phyloP scores from a whole-genome alignment of 164 flowering plant genomes.

The Akebia trifoliata region DNA sequence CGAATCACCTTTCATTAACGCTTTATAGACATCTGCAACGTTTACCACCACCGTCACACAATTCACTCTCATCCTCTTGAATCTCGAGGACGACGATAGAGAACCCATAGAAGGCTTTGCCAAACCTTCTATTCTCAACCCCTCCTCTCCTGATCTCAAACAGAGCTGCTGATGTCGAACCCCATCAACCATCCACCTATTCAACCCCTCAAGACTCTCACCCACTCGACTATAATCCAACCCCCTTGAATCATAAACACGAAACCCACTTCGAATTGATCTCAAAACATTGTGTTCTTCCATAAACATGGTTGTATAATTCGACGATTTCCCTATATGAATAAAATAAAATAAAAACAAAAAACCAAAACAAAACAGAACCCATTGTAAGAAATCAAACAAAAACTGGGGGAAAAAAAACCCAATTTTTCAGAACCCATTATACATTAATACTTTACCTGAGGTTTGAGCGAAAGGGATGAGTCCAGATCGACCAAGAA shows the following conservation, averaged over 20 bases:
- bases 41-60: constrained; percentile 58
- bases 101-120: constrained; percentile 3
- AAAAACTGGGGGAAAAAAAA: not conserved
- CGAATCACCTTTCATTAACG: constrained; percentile 37
- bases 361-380: not conserved
- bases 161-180: constrained; percentile 65
- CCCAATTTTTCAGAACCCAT: too few relatives aligned
- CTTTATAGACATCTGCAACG: constrained; percentile 46
- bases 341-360: not conserved
- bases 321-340: constrained; percentile 26
- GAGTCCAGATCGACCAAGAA: constrained; percentile 64
- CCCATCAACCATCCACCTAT: constrained; percentile 54
- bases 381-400: not conserved
- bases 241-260: constrained; percentile 70
- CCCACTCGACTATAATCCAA: constrained; percentile 28
- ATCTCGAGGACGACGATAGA: constrained; percentile 32
- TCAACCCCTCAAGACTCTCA: constrained; percentile 39
- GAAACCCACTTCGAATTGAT: constrained; percentile 61
- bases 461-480: constrained; percentile 73
- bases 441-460: constrained; percentile 19
- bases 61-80: constrained; percentile 43
- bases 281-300: constrained; percentile 84
- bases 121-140: not conserved
- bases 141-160: constrained; percentile 37
- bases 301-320: constrained; percentile 42